Percentiles rank a stretch among this genome's conserved stretches.
These are phyloP conservation scores for Thermochaetoides dissita DNA, from an alignment of 2,329 filamentous ascomycete genomes.

Conservation along the genomic window DNA sequence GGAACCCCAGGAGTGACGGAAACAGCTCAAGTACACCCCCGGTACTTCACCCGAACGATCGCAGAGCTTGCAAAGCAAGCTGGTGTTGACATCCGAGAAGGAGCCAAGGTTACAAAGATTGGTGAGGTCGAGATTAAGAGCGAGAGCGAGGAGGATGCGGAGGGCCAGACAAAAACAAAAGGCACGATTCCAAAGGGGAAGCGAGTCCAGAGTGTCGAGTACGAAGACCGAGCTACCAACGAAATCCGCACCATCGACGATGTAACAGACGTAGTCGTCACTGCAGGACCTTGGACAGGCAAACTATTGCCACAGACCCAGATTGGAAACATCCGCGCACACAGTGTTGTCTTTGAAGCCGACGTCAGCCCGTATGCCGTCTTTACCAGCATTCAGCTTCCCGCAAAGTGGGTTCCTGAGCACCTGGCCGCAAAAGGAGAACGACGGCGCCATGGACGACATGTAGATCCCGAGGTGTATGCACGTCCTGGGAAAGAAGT, in stretches of 20 bases:
- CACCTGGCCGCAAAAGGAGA: conserved; percentile 34
- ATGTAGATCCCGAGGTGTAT: conserved; percentile 84
- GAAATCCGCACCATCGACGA: conserved; percentile 24
- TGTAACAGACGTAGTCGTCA: conserved; percentile 40
- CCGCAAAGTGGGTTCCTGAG: conserved; percentile 44
- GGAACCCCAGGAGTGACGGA: conserved; percentile 51
- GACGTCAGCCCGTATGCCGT: conserved; percentile 60
- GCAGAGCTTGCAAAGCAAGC: conserved; percentile 58
- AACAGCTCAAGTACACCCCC: conserved; percentile 89
- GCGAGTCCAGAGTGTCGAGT: conserved; percentile 37
- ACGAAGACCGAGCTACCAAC: conserved; percentile 32
- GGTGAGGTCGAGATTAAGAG: conserved; percentile 28
- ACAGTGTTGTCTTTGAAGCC: conserved; percentile 51
- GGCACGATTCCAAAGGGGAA: no score
- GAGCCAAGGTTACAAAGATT: conserved; percentile 54
- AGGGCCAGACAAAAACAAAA: no score
- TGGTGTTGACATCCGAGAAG: conserved; percentile 53
- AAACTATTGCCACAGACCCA: conserved; percentile 42
- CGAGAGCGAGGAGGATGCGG: no score
- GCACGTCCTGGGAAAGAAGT: conserved; percentile 77
- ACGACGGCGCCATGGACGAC: conserved; percentile 41
- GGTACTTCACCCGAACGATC: conserved; percentile 77
- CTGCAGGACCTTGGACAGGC: conserved; percentile 38
- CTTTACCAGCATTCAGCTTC: conserved; percentile 75
- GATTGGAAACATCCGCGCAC: conserved; percentile 45